Evolutionary conservation across 441 rosid species (phyloP).

Genomic region (Capsella rubella): DNA sequence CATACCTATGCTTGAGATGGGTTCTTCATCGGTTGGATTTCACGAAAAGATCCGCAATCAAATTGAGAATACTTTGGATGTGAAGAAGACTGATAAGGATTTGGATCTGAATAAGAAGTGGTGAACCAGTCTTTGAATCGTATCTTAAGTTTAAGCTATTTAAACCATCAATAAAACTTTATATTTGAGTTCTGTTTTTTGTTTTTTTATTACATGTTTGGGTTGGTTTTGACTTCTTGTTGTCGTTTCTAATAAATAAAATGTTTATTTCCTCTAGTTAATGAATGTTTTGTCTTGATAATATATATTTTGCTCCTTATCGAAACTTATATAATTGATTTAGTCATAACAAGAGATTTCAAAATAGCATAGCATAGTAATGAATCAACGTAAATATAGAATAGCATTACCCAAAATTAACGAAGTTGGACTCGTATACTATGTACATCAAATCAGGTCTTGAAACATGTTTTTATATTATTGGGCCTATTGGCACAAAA

Average conservation of each 20-base stretch:
- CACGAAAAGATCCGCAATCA: neutral
- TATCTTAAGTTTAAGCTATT: neutral
- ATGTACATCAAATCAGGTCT: neutral
- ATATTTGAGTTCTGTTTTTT: neutral
- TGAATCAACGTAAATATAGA: neutral
- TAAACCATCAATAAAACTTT: neutral
- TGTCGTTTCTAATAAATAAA: constrained; percentile 2
- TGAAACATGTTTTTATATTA: neutral
- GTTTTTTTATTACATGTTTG: constrained; percentile 4
- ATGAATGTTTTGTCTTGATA: neutral
- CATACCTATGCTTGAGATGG: constrained; percentile 17
- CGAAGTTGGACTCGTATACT: too few species aligned
- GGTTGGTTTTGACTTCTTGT: neutral
- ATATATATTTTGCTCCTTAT: neutral
- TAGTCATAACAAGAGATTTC: neutral
- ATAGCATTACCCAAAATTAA: too few species aligned
- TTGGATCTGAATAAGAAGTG: constrained; percentile 34
- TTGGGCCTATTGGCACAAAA: neutral
- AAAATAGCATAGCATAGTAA: neutral
- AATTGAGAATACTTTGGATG: neutral
- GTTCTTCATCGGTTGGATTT: constrained; percentile 7
- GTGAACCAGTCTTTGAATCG: neutral
- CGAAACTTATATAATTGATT: neutral
- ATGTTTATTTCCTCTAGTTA: neutral
- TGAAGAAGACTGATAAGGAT: constrained; percentile 5